phyloP scores from a whole-genome alignment of 768 basidiomycete genomes.

The Thelephora aurantiotincta region DNA sequence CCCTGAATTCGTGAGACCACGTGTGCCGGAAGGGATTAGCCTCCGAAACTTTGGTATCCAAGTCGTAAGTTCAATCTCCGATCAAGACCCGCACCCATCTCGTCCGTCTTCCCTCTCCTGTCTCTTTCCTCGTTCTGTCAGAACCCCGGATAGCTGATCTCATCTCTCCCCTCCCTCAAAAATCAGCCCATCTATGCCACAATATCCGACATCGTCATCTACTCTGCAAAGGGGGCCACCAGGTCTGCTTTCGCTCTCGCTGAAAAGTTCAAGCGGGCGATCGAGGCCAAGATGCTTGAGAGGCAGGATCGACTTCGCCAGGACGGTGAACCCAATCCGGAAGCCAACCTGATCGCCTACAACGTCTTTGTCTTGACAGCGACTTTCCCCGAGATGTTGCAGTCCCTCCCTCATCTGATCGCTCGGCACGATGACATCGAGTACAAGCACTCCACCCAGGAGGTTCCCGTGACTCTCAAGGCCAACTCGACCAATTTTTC shows the following conservation, averaged over 20 bases:
- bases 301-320: constrained; percentile 12
- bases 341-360: constrained; percentile 34
- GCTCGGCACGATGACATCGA: constrained; percentile 8
- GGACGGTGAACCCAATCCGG: constrained; percentile 5
- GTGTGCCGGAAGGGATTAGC: constrained; percentile 71
- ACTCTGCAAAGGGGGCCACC: constrained; percentile 55
- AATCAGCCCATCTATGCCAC: constrained; percentile 69
- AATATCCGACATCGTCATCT: constrained; percentile 81
- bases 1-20: constrained; percentile 57
- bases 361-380: constrained; percentile 71
- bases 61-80: constrained; percentile 38
- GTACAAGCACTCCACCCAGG: background rate
- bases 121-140: background rate
- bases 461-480: constrained; percentile 4
- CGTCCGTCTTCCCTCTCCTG: constrained; percentile 3
- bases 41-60: constrained; percentile 85
- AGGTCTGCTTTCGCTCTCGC: constrained; percentile 46
- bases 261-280: constrained; percentile 47
- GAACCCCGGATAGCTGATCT: background rate
- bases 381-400: constrained; percentile 27
- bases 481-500: constrained; percentile 70
- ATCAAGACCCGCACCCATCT: background rate
- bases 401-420: constrained; percentile 31
- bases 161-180: background rate
- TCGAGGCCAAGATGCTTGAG: constrained; percentile 43